These are phyloP conservation scores for Panicum hallii DNA, from an alignment of 202 grass and related monocot species.

Conservation along the genomic window DNA sequence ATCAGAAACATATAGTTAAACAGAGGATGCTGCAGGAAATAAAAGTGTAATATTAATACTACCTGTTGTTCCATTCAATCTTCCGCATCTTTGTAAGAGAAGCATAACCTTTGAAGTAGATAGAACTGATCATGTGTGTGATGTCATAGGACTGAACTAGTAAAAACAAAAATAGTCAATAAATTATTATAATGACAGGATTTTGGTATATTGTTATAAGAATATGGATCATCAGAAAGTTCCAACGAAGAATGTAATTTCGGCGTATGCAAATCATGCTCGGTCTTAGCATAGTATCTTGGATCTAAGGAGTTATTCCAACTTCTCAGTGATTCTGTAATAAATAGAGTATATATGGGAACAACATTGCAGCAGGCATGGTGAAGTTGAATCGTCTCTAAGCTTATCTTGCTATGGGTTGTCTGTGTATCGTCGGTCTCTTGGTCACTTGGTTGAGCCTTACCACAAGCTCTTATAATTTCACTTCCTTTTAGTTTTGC, in stretches of 20 bases:
- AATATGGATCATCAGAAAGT: background rate
- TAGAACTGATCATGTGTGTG: conserved; percentile 72
- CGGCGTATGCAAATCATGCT: conserved; percentile 13
- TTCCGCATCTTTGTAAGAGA: conserved; percentile 89
- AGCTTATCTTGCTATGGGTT: background rate
- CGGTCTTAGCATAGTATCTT: background rate
- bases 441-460: background rate
- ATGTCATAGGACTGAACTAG: conserved; percentile 70
- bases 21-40: background rate
- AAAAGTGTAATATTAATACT: conserved; percentile 19
- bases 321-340: background rate
- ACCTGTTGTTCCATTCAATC: conserved; percentile 99
- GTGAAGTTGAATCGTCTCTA: background rate
- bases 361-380: background rate
- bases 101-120: conserved; percentile 80
- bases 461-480: background rate
- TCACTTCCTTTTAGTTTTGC: background rate
- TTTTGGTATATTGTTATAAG: background rate
- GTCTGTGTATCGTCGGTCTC: background rate
- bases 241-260: background rate
- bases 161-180: conserved; percentile 40
- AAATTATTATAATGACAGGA: conserved; percentile 27
- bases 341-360: background rate
- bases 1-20: conserved; percentile 24
- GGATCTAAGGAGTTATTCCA: background rate